Conservation (phyloP, 768 basidiomycete genomes). For the Lactarius vividus region DNA sequence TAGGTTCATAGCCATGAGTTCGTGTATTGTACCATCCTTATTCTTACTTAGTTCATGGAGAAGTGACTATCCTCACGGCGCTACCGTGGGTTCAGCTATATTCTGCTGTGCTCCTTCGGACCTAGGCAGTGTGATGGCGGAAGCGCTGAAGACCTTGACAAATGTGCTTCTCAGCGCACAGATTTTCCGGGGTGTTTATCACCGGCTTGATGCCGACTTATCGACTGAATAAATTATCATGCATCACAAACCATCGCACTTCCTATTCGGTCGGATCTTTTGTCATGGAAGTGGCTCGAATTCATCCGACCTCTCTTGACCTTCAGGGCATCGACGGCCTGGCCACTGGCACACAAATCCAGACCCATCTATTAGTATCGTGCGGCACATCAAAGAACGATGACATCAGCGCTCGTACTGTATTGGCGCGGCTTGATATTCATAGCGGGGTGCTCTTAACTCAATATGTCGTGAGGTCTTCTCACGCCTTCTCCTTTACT, state of each 20-base stretch:
- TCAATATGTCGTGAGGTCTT: not conserved
- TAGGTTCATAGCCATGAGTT: not conserved
- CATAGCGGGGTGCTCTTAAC: not conserved
- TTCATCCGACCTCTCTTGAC: not conserved
- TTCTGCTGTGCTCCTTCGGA: not conserved
- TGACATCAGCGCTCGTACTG: not conserved
- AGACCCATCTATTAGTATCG: not conserved
- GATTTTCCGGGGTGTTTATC: not conserved
- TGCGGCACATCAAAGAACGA: not conserved
- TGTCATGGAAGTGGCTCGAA: not conserved
- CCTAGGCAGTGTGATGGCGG: not conserved
- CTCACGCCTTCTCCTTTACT: too few relatives aligned
- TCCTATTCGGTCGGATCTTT: too few relatives aligned
- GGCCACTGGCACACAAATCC: not conserved
- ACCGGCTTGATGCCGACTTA: not conserved
- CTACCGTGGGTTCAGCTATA: not conserved
- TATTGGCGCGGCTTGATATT: not conserved
- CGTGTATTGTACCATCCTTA: not conserved
- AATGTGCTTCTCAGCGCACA: not conserved
- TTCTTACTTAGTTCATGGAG: not conserved
- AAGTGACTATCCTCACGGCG: not conserved
- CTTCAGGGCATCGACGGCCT: not conserved
- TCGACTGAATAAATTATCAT: not conserved
- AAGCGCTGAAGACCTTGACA: not conserved
- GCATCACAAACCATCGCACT: not conserved